Evolutionary conservation across 1,139 yeast genomes (phyloP).

Genomic region (Kazachstania sp.): DNA sequence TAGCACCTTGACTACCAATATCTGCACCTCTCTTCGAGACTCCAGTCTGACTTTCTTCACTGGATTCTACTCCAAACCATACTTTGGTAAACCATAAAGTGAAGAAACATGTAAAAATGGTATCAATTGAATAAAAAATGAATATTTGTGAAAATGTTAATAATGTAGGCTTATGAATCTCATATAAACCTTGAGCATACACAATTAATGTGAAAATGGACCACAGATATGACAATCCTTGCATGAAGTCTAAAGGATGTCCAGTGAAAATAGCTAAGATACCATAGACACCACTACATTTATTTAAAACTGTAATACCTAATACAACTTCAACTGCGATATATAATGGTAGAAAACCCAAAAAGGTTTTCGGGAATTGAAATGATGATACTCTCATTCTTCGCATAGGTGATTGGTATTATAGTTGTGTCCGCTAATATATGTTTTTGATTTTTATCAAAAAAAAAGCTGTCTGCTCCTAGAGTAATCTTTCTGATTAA

Average conservation of each 20-base stretch:
- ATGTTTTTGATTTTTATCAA: too few species aligned
- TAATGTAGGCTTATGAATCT: slow-evolving; percentile 41
- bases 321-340: slow-evolving; percentile 80
- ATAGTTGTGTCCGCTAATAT: too few species aligned
- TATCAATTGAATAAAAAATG: slow-evolving; percentile 56
- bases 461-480: too few species aligned
- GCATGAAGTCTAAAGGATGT: slow-evolving; percentile 74
- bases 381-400: neutral
- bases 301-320: slow-evolving; percentile 74
- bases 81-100: slow-evolving; percentile 64
- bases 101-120: slow-evolving; percentile 56
- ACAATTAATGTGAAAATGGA: slow-evolving; percentile 60
- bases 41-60: slow-evolving; percentile 4
- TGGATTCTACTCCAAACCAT: slow-evolving; percentile 53
- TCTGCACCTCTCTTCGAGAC: neutral
- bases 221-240: slow-evolving; percentile 70
- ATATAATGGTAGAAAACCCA: slow-evolving; percentile 54
- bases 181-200: slow-evolving; percentile 52
- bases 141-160: slow-evolving; percentile 53
- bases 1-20: slow-evolving; percentile 49
- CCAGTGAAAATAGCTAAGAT: slow-evolving; percentile 80
- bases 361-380: slow-evolving; percentile 17
- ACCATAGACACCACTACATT: slow-evolving; percentile 86
- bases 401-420: neutral
- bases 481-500: too few species aligned